These are phyloP conservation scores for Umbilicaria muhlenbergii DNA, from an alignment of 495 filamentous ascomycete genomes.

Conservation along the genomic window DNA sequence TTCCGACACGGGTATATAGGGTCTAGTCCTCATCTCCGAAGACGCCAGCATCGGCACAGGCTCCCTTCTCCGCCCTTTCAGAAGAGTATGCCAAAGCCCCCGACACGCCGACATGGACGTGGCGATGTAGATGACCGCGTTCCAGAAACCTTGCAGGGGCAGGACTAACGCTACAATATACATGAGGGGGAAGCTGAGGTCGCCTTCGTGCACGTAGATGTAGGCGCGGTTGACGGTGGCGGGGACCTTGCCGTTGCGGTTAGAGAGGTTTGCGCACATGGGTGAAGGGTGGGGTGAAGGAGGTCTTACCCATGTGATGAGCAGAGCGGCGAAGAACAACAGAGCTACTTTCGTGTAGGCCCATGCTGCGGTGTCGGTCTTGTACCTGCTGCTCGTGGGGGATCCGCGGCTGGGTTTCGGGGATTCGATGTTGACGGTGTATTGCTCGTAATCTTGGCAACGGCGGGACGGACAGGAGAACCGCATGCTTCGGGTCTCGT, in stretches of 20 bases:
- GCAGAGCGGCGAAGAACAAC: constrained; percentile 69
- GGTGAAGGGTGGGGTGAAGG: neutral
- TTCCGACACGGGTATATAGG: no score
- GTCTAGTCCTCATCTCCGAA: no score
- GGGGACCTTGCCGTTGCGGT: constrained; percentile 33
- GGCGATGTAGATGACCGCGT: constrained; percentile 61
- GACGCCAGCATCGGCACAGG: no score
- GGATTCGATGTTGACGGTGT: constrained; percentile 11
- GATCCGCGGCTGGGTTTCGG: neutral
- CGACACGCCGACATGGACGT: constrained; percentile 30
- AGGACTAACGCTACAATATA: constrained; percentile 59
- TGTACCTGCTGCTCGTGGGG: constrained; percentile 9
- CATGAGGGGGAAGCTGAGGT: constrained; percentile 42
- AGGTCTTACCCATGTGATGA: constrained; percentile 59
- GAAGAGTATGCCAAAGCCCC: constrained; percentile 4
- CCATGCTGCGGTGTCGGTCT: constrained; percentile 38
- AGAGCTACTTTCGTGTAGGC: constrained; percentile 71
- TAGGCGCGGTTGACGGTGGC: constrained; percentile 69
- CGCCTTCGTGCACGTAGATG: constrained; percentile 38
- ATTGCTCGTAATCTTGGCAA: constrained; percentile 4
- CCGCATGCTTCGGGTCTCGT: neutral
- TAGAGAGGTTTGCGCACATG: neutral
- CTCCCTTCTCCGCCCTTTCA: neutral
- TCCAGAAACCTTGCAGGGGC: constrained; percentile 81
- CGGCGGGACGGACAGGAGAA: neutral